Base-by-base conservation (phyloP, 2,329 filamentous ascomycete genomes). In the Leptodontidium sp. region DNA sequence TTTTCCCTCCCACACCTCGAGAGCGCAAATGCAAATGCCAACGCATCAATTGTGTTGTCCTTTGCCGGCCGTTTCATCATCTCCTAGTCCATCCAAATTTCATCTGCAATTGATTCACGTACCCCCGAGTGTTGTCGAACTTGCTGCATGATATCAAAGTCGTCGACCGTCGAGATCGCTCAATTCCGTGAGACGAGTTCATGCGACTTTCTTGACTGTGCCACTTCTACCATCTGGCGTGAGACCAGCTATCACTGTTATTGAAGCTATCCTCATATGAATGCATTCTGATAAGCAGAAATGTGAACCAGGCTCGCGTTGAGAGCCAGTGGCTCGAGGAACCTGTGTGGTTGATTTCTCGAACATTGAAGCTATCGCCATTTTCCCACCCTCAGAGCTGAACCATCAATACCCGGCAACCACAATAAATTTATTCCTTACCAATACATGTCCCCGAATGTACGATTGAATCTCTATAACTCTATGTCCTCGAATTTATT, bases 301-400 rank as follows among this genome's bases (percentile, higher is more conserved):
- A 9, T 43, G 7, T 6, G 40, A n/a, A 26, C 14, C 17, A 15
- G 7, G 24, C 21, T 6, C 45, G 29, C 38, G 61, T 68, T 45
- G 70, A 64, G 61, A 29, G 49, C 26, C 29, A 24, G 15, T 17
- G 5, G 53, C 21, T 47, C 55, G 61, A 61, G 66, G 29, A 68
- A 66, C 58, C 64, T 38, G 24, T 5, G 52, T 52, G 61, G 65
- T 53, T 53, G 21, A 61, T 52, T 64, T 66, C 26, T 66, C 58
- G 62, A 52, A 63, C 64, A 21, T 65, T 75, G 73, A 75, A 71
- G 73, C 71, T 68, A 74, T 75, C 73, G 64, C 71, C 68, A 74
- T 53, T 67, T 71, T 69, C 49, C 52, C 50, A 64, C 40, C 32
- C 24, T n/a, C 68, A 47, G 64, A 14, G 66, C 65, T 63, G 40